Evolutionary conservation across 2,329 filamentous ascomycete genomes (phyloP), one percentile per base, ranked within the genome.

Genomic region (Hirsutella rhossiliensis): DNA sequence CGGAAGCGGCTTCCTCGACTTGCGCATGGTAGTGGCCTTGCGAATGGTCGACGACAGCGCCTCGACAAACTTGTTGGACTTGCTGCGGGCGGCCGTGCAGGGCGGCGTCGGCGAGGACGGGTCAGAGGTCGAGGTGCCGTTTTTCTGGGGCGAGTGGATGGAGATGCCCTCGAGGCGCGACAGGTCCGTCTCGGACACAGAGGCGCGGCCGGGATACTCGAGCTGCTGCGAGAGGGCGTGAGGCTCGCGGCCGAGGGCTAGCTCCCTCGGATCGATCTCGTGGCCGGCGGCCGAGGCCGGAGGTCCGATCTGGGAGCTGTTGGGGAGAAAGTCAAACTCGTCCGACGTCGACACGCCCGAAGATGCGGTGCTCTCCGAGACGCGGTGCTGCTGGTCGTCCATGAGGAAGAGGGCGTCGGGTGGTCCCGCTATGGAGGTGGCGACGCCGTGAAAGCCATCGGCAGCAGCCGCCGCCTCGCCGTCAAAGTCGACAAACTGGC

Each of bases 111-210:
- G 60, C 39, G 59, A 60, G 11, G 58, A 51, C 19, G 57, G 61
- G 38, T 60, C 53, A 23, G 58, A 61, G 46, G 51, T 49, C 40
- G 56, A 52, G 41, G 39, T 29, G 27, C 34, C 36, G 17, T 40
- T 50, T 39, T 55, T 55, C 44, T 60, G 58, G 19, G 63, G 61
- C 9, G 62, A 65, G 45, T 63, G 62, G 23, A 71, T 51, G n/a
- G 66, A 67, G 48, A 72, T 71, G n/a, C 64, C 64, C 49, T 71
- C 67, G 3, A 72, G 59, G 28, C 62, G 59, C 9, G 68, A 60
- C n/a, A 72, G 58, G 50, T 71, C 68, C 32, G 66, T 66, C 48
- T 72, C 68, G 4, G 68, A 71, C 56, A 72, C 66, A 45, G 66
- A 68, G 20, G 56, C 62, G 13, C 58, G 57, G 34, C 57, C 57